These are phyloP conservation scores for Stygiomarasmius scandens DNA, from an alignment of 1,284 basidiomycete genomes.

Conservation along the genomic window DNA sequence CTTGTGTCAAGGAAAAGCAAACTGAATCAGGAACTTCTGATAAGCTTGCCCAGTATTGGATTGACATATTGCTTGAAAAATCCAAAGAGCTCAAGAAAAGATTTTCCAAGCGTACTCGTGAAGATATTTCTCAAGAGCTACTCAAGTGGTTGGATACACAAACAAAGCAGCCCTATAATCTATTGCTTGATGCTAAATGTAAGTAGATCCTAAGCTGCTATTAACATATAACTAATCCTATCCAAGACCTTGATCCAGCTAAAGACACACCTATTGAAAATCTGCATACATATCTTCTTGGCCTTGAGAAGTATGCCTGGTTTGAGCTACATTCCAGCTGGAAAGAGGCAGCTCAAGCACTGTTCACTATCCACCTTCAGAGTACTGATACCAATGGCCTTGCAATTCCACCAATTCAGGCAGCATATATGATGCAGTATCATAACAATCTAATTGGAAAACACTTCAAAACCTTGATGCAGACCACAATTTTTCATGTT, in stretches of 20 bases:
- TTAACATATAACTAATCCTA: slow-evolving; percentile 11
- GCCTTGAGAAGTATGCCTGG: slow-evolving; percentile 44
- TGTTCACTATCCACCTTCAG: slow-evolving; percentile 31
- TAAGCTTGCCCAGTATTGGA: slow-evolving; percentile 34
- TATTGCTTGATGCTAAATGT: slow-evolving; percentile 12
- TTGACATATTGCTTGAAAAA: slow-evolving; percentile 26
- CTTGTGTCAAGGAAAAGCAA: slow-evolving; percentile 20
- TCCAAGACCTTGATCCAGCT: slow-evolving; percentile 29
- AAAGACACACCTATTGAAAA: slow-evolving; percentile 41
- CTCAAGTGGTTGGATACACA: slow-evolving; percentile 28
- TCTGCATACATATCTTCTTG: slow-evolving; percentile 41
- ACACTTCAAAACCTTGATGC: slow-evolving; percentile 43
- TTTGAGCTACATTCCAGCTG: slow-evolving; percentile 26
- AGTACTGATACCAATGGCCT: slow-evolving; percentile 33
- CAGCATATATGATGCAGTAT: slow-evolving; percentile 41
- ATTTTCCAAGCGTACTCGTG: slow-evolving; percentile 25
- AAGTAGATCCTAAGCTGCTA: slow-evolving; percentile 17
- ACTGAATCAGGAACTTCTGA: slow-evolving; percentile 39
- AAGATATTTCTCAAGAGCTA: slow-evolving; percentile 28
- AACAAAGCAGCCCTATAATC: slow-evolving; percentile 28
- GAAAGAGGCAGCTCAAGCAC: slow-evolving; percentile 18
- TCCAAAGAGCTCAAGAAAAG: slow-evolving; percentile 21
- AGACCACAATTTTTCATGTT: slow-evolving; percentile 35
- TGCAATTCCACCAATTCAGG: slow-evolving; percentile 32
- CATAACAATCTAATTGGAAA: slow-evolving; percentile 40